Conservation (phyloP, 2,329 filamentous ascomycete species). For the Aureobasidium sp. region DNA sequence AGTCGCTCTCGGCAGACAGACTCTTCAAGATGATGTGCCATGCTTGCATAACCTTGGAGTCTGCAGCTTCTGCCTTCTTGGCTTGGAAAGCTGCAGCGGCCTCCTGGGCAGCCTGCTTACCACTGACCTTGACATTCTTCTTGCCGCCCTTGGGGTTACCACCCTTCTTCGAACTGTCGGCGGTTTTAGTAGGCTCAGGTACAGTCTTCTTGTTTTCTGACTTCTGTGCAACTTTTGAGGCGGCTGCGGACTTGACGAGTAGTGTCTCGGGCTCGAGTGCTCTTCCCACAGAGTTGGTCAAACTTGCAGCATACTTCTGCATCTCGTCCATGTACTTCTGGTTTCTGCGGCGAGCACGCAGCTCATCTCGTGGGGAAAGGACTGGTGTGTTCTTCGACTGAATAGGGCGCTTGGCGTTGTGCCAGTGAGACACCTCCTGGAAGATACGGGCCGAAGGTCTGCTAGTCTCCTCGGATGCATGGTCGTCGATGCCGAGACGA, state of each 20-base stretch:
- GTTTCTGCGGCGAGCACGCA: constrained; percentile 40
- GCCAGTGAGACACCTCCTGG: constrained; percentile 51
- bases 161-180: constrained; percentile 16
- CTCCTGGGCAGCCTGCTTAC: constrained; percentile 37
- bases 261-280: constrained; percentile 54
- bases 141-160: constrained; percentile 25
- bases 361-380: constrained; percentile 23
- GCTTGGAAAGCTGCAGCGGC: constrained; percentile 34
- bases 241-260: constrained; percentile 15
- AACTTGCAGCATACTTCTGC: constrained; percentile 58
- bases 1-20: constrained; percentile 38
- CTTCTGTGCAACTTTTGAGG: constrained; percentile 13
- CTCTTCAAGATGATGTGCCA: constrained; percentile 40
- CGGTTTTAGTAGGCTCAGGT: constrained; percentile 15
- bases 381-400: constrained; percentile 30
- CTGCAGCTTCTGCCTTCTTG: constrained; percentile 32
- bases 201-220: not conserved
- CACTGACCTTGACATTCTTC: constrained; percentile 26
- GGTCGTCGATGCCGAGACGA: constrained; percentile 29
- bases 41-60: constrained; percentile 32
- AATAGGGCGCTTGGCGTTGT: constrained; percentile 48
- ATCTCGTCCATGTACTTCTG: constrained; percentile 62
- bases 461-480: constrained; percentile 24
- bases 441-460: constrained; percentile 34
- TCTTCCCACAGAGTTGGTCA: constrained; percentile 57